Base-by-base conservation (phyloP, 2,329 filamentous ascomycete genomes). In the Fusarium concolor region DNA sequence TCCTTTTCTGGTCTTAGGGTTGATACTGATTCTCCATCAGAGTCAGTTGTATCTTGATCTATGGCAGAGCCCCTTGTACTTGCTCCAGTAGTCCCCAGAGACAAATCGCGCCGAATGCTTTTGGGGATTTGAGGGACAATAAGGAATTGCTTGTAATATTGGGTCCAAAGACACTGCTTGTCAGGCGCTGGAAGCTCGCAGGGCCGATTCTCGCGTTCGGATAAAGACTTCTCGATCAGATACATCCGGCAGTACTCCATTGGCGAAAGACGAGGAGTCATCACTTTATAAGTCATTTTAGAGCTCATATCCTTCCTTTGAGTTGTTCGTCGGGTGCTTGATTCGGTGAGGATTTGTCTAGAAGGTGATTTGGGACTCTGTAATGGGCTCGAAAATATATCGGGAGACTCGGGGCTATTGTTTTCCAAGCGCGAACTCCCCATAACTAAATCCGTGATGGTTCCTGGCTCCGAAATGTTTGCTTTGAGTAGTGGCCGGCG, bases 211-310 rank as follows among this genome's bases (percentile, higher is more conserved):
- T 78, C 71, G 20, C 62, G 71, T 17, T 74, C 69, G 14, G 76
- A 71, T 15, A 64, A 56, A 7, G 76, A 71, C 42, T 78, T 75
- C 44, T 79, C 76, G 4, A 82, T 59, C 33, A 79, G 70, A 45
- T 77, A 79, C 8, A 75, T 65, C 10, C 80, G 75, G 10, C 73
- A 57, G 46, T 81, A 81, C 42, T 82, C 80, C 78, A 82, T 80
- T 1, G 79, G 78, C 2, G 79, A 80, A 6, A 82, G 47, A 1
- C 79, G 75, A 1, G 79, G 78, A 20, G 64, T 53, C 6, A 49
- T 63, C 20, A 79, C 41, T 20, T 38, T 26, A 20, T 55, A 68
- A 15, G 39, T 55, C 10, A 59, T 11, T 18, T 49, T 55, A 10
- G 46, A 12, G 10, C 20, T 35, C n/a, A 45, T 14, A 12, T 50